Base-by-base conservation (phyloP, 1,284 basidiomycete species). In the Quambalaria eucalypti region DNA sequence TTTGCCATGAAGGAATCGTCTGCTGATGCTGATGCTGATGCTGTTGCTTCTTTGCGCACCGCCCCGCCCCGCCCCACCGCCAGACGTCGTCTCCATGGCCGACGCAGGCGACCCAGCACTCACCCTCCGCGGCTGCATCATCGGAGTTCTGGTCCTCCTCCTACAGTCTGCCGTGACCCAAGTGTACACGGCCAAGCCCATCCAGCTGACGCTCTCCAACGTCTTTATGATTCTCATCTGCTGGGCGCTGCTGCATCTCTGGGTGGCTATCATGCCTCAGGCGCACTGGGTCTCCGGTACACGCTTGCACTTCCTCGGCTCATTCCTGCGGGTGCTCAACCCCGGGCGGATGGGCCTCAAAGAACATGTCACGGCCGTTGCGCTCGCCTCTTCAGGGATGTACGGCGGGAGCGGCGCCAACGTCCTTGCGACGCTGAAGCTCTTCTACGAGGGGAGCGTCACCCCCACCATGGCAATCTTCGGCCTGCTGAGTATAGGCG, bases 401-500 rank as follows among this genome's bases (percentile, higher is more conserved):
- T 51, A 55, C 19, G 66, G 42, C 28, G 38, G 54, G 39, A 59
- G 64, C 67, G 51, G 42, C 14, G 21, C 25, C 19, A 21, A 46
- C 25, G 25, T 26, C 2, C 42, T 46, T 12, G 42, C 42, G 21
- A 46, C 42, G 12, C 16, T 46, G 21, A 62, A 62, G 57, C 56
- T 66, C 12, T 66, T 62, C 36, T 66, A 66, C 51, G 50, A 52
- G 3, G 51, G 49, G n/a, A 33, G 48, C 0, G 49, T 65, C 29
- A 54, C 38, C 6, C 44, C 51, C 12, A 48, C 80, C 0, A 85
- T 83, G 0, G 84, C 83, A 2, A 76, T 85, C 21, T 78, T 86
- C 8, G 81, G 82, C 0, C 84, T 83, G 0, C 82, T 85, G 69
- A 84, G 83, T 0, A 84, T 84, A 1, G 81, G 82, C 1, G 81